Percentiles rank a stretch among this genome's conserved stretches.
These are phyloP conservation scores for Hypoxylon fragiforme DNA, from an alignment of 495 filamentous ascomycete genomes.

Conservation along the genomic window DNA sequence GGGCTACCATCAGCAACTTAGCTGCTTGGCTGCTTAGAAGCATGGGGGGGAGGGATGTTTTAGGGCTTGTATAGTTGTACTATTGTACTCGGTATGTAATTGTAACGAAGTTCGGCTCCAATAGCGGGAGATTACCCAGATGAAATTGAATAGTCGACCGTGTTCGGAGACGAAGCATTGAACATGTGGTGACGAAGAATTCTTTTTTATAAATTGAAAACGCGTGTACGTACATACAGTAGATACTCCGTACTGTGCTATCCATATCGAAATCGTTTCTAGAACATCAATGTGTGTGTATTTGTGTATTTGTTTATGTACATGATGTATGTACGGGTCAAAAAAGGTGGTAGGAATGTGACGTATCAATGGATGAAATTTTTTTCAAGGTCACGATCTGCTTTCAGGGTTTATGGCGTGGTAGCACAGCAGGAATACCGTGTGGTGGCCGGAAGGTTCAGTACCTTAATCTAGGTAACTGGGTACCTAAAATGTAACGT, in stretches of 20 bases:
- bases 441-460: constrained; percentile 6
- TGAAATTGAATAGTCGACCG: constrained; percentile 9
- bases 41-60: too few relatives aligned
- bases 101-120: not conserved
- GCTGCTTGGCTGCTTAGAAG: too few relatives aligned
- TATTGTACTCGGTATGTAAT: too few relatives aligned
- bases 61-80: not conserved
- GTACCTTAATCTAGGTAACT: constrained; percentile 27
- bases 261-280: too few relatives aligned
- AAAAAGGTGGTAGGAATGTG: constrained; percentile 25
- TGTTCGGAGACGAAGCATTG: constrained; percentile 27
- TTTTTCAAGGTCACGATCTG: constrained; percentile 32
- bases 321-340: too few relatives aligned
- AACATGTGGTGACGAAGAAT: constrained; percentile 23
- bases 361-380: constrained; percentile 33
- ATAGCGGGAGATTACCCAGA: constrained; percentile 33
- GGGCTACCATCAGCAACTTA: too few relatives aligned
- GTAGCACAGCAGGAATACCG: constrained; percentile 12
- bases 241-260: too few relatives aligned
- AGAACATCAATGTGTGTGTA: not conserved
- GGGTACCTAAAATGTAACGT: constrained; percentile 25
- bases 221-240: not conserved
- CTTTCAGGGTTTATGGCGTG: constrained; percentile 22
- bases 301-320: not conserved
- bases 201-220: not conserved